Conservation (phyloP, 108 stramenopile species). For the Skeletonema tropicum region DNA sequence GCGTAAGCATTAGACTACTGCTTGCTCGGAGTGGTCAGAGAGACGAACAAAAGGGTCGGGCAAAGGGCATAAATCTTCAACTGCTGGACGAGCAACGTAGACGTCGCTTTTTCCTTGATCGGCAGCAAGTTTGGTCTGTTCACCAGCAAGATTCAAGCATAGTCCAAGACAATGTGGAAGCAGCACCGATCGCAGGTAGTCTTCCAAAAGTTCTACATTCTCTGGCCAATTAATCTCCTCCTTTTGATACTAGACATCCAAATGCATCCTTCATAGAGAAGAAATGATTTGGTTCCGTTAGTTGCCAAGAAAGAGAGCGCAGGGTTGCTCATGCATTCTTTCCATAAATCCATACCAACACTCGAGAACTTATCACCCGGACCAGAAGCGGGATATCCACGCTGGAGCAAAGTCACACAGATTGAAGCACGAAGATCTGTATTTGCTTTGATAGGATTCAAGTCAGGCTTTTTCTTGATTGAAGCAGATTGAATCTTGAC, state of each 20-base stretch:
- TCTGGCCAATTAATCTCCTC: constrained; percentile 27
- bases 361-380: constrained; percentile 11
- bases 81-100: constrained; percentile 21
- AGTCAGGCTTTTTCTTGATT: constrained; percentile 3
- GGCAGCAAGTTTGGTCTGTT: constrained; percentile 28
- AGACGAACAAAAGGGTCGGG: constrained; percentile 77
- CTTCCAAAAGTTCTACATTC: constrained; percentile 30
- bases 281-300: constrained; percentile 7
- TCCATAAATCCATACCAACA: constrained; percentile 25
- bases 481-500: constrained; percentile 4
- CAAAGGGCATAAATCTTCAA: constrained; percentile 46
- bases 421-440: constrained; percentile 60
- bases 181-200: constrained; percentile 60
- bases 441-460: constrained; percentile 50
- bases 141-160: constrained; percentile 51
- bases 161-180: constrained; percentile 82
- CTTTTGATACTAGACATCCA: constrained; percentile 7
- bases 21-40: constrained; percentile 73
- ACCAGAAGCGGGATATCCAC: constrained; percentile 53
- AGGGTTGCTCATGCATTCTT: constrained; percentile 30
- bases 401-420: constrained; percentile 57
- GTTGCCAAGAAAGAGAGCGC: constrained; percentile 6
- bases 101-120: constrained; percentile 34
- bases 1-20: constrained; percentile 65
- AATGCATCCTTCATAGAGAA: constrained; percentile 38